Percentiles rank a stretch among this genome's conserved stretches.
Evolutionary conservation across 768 basidiomycete genomes (phyloP).

Genomic region (Sistotremastrum niveocremeum): DNA sequence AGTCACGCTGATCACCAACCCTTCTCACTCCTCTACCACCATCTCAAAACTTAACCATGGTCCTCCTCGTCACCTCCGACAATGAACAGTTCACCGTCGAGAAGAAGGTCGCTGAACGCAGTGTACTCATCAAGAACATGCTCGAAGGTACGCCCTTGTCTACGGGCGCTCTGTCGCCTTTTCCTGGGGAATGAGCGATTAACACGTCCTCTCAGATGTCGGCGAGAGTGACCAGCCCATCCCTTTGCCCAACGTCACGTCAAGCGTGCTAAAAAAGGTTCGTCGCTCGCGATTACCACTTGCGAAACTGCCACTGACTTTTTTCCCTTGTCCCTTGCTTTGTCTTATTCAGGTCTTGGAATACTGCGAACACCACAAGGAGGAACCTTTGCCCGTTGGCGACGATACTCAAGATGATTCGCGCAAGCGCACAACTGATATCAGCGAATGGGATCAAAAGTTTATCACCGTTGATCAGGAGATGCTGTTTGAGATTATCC

Average conservation of each 20-base stretch:
- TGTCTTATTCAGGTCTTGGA: constrained; percentile 63
- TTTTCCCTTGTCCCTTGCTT: background rate
- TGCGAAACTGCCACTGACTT: background rate
- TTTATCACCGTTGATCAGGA: constrained; percentile 98
- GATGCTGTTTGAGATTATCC: constrained; percentile 99
- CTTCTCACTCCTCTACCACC: constrained; percentile 3
- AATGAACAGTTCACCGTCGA: constrained; percentile 91
- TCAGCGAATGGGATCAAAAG: constrained; percentile 98
- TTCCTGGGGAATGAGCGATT: background rate
- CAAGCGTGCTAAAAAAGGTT: constrained; percentile 87
- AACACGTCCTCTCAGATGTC: constrained; percentile 45
- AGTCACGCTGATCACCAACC: constrained; percentile 8
- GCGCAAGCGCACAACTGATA: constrained; percentile 95
- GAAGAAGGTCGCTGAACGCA: constrained; percentile 88
- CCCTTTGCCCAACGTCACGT: constrained; percentile 87
- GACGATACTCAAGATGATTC: constrained; percentile 87
- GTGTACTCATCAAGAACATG: constrained; percentile 98
- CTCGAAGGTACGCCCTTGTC: constrained; percentile 61
- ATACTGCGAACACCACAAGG: constrained; percentile 98
- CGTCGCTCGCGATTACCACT: constrained; percentile 5
- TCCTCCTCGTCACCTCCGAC: constrained; percentile 86
- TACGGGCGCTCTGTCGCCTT: constrained; percentile 2
- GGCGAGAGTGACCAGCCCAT: constrained; percentile 92
- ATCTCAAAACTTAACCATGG: constrained; percentile 35
- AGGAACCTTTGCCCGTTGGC: constrained; percentile 84